These are phyloP conservation scores for Cryptosporidium muris DNA, from an alignment of 169 alveolate genomes.

Conservation along the genomic window DNA sequence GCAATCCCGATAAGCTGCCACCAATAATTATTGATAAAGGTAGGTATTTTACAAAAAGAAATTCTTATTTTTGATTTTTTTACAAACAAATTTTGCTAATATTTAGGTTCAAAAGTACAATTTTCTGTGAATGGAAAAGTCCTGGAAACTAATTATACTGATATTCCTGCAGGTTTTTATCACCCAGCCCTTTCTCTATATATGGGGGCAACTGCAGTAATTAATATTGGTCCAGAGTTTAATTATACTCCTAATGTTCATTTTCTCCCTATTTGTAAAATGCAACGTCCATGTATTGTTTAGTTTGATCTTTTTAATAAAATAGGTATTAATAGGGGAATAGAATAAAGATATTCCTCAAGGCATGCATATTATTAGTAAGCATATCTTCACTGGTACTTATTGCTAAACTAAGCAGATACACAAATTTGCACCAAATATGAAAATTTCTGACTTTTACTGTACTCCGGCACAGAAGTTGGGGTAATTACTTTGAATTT, in stretches of 20 bases:
- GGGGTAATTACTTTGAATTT: no score
- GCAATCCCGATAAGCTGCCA: conserved; percentile 56
- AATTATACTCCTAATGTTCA: conserved; percentile 72
- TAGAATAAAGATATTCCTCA: background rate
- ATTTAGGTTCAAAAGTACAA: conserved; percentile 72
- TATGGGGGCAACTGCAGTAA: conserved; percentile 79
- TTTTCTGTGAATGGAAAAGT: conserved; percentile 80
- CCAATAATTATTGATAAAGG: conserved; percentile 20
- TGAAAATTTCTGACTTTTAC: no score
- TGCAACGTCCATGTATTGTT: conserved; percentile 16
- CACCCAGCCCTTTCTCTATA: conserved; percentile 82
- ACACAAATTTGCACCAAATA: no score
- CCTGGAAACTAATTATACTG: conserved; percentile 54
- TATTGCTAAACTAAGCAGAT: background rate
- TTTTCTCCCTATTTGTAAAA: background rate
- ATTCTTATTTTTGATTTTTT: background rate
- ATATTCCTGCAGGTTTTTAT: conserved; percentile 78
- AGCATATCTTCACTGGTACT: background rate
- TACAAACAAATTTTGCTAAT: background rate
- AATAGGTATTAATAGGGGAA: background rate
- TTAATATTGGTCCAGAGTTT: conserved; percentile 81
- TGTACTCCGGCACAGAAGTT: no score
- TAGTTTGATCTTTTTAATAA: background rate
- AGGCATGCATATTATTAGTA: background rate
- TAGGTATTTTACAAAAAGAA: background rate